Evolutionary conservation across 2,329 filamentous ascomycete species (phyloP), one percentile per base, ranked within the genome.

Genomic region (Colletotrichum brevisporum): DNA sequence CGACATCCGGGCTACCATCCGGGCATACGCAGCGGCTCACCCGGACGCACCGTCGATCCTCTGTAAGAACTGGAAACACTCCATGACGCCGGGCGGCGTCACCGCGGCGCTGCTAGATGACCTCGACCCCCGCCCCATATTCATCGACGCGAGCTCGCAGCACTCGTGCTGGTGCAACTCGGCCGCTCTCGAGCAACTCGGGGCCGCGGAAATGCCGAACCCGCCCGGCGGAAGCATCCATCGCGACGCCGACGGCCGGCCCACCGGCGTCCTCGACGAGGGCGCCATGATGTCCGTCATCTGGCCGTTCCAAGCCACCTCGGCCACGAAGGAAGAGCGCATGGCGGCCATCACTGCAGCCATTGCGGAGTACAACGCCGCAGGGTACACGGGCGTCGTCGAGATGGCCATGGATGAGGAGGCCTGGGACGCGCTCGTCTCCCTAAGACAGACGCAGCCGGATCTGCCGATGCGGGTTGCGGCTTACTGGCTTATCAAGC

Each of bases 381-480:
- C 79, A 1, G 83, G 83, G 6, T 82, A 81, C 55, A 85, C 83
- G 1, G 81, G 83, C 0, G 76, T 82, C 12, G 76, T 84, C 3
- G 83, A 85, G 18, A 85, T 85, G 83, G 83, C 83, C 39, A 83
- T 84, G 83, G 83, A 85, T 63, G 81, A 84, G 36, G 80, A 78
- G 31, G 77, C 76, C 0, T 84, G 83, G 82, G 79, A 81, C 39
- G 78, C 81, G 0, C 73, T 85, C 8, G 71, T 80, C 4, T 76
- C 61, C 5, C 6, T 69, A 10, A 57, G 48, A 13, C 18, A 43
- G 5, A 16, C 36, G 1, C 36, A 60, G 13, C 56, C 67, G 73
- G 26, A 71, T 78, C 58, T 76, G 5, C 77, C 81, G 0, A 73
- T 84, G 10, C 76, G 80, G 3, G 71, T 84, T 5, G 81, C 81